Conservation (phyloP, 1,139 yeast genomes). For the Diutina sp. region DNA sequence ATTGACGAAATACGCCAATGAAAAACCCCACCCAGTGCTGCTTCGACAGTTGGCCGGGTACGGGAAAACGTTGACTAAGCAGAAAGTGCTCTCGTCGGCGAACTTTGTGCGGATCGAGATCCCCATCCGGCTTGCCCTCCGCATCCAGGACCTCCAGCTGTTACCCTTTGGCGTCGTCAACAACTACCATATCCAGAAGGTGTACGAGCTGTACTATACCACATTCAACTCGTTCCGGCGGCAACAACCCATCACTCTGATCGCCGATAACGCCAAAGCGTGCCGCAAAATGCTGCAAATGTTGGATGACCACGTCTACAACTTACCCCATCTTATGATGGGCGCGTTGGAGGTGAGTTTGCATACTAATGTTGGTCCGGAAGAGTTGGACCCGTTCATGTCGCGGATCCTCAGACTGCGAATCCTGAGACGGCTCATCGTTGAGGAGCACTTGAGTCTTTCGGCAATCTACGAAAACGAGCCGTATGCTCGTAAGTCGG, state of each 20-base stretch:
- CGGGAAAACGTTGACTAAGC: constrained; percentile 69
- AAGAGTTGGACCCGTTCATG: constrained; percentile 58
- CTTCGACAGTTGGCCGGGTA: constrained; percentile 79
- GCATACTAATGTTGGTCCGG: constrained; percentile 46
- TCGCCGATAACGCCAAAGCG: constrained; percentile 65
- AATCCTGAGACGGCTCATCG: constrained; percentile 78
- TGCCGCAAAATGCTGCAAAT: constrained; percentile 50
- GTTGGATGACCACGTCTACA: constrained; percentile 65
- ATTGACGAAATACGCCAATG: constrained; percentile 48
- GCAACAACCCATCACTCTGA: constrained; percentile 48
- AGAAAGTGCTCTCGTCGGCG: constrained; percentile 70
- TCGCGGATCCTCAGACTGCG: constrained; percentile 71
- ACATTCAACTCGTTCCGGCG: constrained; percentile 78
- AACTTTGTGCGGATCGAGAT: constrained; percentile 79
- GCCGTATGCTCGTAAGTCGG: constrained; percentile 38
- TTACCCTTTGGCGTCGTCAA: constrained; percentile 77
- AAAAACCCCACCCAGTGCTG: constrained; percentile 80
- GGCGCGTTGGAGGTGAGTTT: constrained; percentile 80
- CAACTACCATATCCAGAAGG: constrained; percentile 75
- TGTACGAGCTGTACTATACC: constrained; percentile 78
- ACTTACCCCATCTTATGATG: constrained; percentile 82
- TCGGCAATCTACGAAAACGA: constrained; percentile 43
- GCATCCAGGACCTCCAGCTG: constrained; percentile 66
- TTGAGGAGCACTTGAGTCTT: constrained; percentile 78
- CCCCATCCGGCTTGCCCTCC: constrained; percentile 71